Conservation (phyloP, 2,329 filamentous ascomycete genomes). For the Epichloe typhina region DNA sequence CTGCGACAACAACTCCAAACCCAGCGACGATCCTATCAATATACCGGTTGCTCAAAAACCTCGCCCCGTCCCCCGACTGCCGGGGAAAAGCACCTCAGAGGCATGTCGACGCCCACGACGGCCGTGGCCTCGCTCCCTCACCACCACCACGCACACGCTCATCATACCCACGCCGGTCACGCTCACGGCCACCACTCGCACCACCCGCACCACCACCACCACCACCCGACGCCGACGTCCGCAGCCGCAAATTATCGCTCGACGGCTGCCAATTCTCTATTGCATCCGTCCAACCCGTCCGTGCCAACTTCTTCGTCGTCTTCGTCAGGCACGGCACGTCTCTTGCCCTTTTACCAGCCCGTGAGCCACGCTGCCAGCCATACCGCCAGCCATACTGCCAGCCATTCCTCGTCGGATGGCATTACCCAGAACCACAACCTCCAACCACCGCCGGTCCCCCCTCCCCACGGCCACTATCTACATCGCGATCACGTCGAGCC, state of each 20-base stretch:
- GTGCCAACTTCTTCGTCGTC: constrained; percentile 13
- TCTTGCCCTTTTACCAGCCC: constrained; percentile 14
- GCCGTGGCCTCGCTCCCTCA: constrained; percentile 60
- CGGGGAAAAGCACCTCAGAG: constrained; percentile 1
- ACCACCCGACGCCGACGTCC: not conserved
- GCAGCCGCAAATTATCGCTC: constrained; percentile 15
- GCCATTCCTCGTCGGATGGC: constrained; percentile 22
- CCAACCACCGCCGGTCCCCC: constrained; percentile 18
- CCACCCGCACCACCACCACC: constrained; percentile 7
- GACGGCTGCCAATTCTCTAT: constrained; percentile 14
- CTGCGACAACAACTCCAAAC: not conserved
- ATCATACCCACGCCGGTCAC: not conserved
- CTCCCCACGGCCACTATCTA: constrained; percentile 15
- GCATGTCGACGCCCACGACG: constrained; percentile 72
- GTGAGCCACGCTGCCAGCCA: constrained; percentile 6
- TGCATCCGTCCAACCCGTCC: constrained; percentile 10
- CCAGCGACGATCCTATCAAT: not conserved
- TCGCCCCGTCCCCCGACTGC: constrained; percentile 1
- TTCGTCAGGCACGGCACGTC: constrained; percentile 14
- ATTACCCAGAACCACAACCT: constrained; percentile 11
- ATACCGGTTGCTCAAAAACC: not conserved
- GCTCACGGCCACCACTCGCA: constrained; percentile 3
- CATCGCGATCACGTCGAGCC: constrained; percentile 10
- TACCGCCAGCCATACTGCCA: constrained; percentile 17
- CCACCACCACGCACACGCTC: constrained; percentile 36